These are phyloP conservation scores for Xylaria acuta DNA, from an alignment of 495 filamentous ascomycete genomes.

Conservation along the genomic window DNA sequence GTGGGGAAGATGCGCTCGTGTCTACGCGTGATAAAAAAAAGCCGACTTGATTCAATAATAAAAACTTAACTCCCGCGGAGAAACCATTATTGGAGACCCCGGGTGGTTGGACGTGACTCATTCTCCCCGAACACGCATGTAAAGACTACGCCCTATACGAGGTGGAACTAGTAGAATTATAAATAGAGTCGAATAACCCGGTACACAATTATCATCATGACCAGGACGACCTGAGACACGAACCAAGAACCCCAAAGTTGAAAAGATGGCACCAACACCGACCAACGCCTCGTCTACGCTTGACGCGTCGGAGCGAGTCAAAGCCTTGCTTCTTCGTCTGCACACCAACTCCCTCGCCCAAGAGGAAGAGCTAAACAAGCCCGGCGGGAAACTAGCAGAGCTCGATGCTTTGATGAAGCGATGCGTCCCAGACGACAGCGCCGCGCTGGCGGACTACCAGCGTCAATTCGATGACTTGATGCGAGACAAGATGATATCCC, in stretches of 20 bases:
- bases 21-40: background rate
- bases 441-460: constrained; percentile 2
- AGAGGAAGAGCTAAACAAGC: constrained; percentile 25
- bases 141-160: background rate
- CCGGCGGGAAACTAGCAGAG: background rate
- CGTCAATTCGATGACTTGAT: constrained; percentile 24
- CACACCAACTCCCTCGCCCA: constrained; percentile 20
- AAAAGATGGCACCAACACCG: constrained; percentile 15
- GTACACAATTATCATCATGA: background rate
- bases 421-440: constrained; percentile 1
- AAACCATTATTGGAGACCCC: background rate
- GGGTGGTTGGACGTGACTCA: background rate
- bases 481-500: constrained; percentile 53
- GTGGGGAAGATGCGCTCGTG: background rate
- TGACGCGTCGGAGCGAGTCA: constrained; percentile 24
- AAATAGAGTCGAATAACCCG: background rate
- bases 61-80: background rate
- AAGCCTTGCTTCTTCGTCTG: constrained; percentile 16
- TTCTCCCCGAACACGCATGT: background rate
- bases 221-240: background rate
- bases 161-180: background rate
- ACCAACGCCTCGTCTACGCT: constrained; percentile 14
- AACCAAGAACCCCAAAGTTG: background rate
- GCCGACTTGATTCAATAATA: background rate
- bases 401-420: constrained; percentile 1